Percentiles rank a stretch among this genome's conserved stretches.
phyloP scores from a whole-genome alignment of 73 alveolate species.

The Paramecium sexaurelia region DNA sequence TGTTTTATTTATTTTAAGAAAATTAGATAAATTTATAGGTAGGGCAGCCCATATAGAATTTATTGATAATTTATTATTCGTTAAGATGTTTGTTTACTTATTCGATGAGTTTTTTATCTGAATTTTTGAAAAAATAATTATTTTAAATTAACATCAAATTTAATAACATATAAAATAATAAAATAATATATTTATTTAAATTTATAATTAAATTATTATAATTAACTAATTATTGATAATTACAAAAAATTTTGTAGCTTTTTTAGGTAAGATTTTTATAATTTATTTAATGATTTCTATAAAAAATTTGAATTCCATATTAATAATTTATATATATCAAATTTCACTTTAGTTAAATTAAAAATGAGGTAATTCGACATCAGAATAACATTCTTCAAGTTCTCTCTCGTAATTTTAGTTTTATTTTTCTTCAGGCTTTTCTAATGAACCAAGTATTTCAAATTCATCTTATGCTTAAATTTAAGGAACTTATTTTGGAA shows the following conservation, averaged over 20 bases:
- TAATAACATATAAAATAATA: no score
- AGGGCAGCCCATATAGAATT: slow-evolving; percentile 89
- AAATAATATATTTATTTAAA: no score
- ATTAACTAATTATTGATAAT: no score
- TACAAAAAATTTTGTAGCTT: no score
- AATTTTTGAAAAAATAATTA: neutral
- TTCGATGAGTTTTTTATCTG: slow-evolving; percentile 71
- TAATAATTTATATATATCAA: neutral
- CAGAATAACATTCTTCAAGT: slow-evolving; percentile 28
- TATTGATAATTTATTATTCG: slow-evolving; percentile 79
- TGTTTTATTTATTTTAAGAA: neutral
- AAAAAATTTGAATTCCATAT: neutral
- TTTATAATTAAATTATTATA: no score
- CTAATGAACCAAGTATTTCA: neutral
- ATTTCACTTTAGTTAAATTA: neutral
- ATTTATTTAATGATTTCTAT: neutral
- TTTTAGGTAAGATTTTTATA: neutral
- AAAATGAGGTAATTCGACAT: neutral
- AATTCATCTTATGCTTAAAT: neutral
- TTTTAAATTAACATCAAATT: no score
- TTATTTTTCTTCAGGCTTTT: neutral
- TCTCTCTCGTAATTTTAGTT: neutral
- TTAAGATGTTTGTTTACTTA: slow-evolving; percentile 77
- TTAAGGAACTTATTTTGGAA: neutral
- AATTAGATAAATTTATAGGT: slow-evolving; percentile 83